These are phyloP conservation scores for Backusella westeae DNA, from an alignment of 192 early-diverging fungal species.

Conservation along the genomic window DNA sequence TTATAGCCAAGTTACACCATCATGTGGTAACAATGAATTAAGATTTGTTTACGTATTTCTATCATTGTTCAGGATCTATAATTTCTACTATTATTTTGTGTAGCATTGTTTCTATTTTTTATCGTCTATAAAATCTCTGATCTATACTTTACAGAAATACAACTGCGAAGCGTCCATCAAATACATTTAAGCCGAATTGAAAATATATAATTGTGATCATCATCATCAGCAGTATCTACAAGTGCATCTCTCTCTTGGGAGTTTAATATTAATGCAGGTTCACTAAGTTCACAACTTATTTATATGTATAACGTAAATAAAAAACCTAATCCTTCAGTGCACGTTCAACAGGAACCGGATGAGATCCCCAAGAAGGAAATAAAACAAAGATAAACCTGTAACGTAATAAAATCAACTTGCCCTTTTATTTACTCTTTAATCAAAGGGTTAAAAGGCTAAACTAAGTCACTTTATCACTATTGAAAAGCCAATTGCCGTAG, in stretches of 20 bases:
- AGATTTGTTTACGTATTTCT: background rate
- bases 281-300: background rate
- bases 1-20: background rate
- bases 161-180: background rate
- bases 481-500: background rate
- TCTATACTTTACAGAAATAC: background rate
- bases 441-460: background rate
- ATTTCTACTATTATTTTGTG: background rate
- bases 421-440: background rate
- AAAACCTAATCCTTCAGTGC: background rate
- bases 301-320: background rate
- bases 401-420: background rate
- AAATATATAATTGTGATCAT: background rate
- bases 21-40: conserved; percentile 3
- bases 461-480: background rate
- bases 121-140: background rate
- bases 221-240: background rate
- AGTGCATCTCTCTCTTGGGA: background rate
- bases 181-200: background rate
- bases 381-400: background rate
- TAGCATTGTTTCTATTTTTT: background rate
- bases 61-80: background rate
- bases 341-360: background rate
- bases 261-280: background rate
- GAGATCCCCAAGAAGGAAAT: background rate